Percentiles rank a stretch among this genome's conserved stretches.
phyloP scores from a whole-genome alignment of 345 rosid genomes.

The Odontarrhena argentea region DNA sequence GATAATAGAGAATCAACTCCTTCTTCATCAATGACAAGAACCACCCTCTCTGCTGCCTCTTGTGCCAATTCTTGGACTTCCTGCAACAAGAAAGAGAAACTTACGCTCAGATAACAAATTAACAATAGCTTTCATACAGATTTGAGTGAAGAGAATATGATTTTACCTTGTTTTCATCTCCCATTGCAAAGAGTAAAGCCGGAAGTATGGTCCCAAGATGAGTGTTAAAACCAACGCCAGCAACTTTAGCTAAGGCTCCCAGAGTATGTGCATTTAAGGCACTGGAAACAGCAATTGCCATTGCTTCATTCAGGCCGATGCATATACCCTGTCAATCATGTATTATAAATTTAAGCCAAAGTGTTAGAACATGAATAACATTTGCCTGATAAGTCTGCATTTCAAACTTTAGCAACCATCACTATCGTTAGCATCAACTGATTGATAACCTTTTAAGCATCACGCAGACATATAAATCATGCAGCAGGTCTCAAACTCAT shows the following conservation, averaged over 20 bases:
- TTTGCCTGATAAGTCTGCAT: constrained; percentile 19
- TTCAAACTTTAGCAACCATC: constrained; percentile 20
- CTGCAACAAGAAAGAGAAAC: constrained; percentile 43
- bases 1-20: constrained; percentile 76
- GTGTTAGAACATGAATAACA: constrained; percentile 3
- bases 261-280: constrained; percentile 97
- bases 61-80: constrained; percentile 85
- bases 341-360: constrained; percentile 11
- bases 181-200: constrained; percentile 86
- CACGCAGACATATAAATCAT: constrained; percentile 19
- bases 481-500: constrained; percentile 21
- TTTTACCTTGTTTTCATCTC: constrained; percentile 66
- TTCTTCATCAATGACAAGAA: constrained; percentile 87
- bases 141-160: constrained; percentile 7
- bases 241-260: constrained; percentile 97
- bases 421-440: no score
- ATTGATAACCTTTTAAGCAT: constrained; percentile 12
- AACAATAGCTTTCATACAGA: constrained; percentile 8
- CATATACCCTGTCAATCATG: constrained; percentile 79
- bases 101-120: constrained; percentile 13
- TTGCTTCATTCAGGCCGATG: constrained; percentile 53
- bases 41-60: constrained; percentile 88
- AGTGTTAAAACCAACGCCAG: constrained; percentile 83
- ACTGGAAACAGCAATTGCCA: constrained; percentile 46
- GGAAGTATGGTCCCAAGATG: constrained; percentile 95